Evolutionary conservation across 2,329 filamentous ascomycete genomes (phyloP).

Genomic region (Aspergillus unguis): DNA sequence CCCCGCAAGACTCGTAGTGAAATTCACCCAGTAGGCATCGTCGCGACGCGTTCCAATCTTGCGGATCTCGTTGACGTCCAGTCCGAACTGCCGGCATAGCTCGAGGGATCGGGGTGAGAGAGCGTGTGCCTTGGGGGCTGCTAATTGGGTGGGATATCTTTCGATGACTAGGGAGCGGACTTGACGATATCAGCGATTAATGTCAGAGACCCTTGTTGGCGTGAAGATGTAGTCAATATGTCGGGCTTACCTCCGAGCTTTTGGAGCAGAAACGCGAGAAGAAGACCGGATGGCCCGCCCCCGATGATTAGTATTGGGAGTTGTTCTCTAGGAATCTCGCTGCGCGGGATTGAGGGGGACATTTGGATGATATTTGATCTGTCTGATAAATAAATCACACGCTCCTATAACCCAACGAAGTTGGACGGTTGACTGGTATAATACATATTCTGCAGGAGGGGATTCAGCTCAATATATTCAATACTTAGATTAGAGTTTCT

Average conservation of each 20-base stretch:
- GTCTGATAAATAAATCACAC: too few relatives aligned
- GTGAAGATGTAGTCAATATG: slow-evolving; percentile 26
- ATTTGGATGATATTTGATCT: too few relatives aligned
- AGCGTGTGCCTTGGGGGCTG: slow-evolving; percentile 30
- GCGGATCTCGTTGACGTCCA: slow-evolving; percentile 26
- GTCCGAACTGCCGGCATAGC: slow-evolving; percentile 26
- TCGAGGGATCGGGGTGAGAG: slow-evolving; percentile 29
- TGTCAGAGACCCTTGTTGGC: slow-evolving; percentile 13
- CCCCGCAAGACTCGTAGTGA: slow-evolving; percentile 38
- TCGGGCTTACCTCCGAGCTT: too few relatives aligned
- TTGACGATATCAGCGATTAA: not conserved
- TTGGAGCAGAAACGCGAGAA: slow-evolving; percentile 30
- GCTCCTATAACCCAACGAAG: too few relatives aligned
- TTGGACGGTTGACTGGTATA: too few relatives aligned
- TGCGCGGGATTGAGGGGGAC: too few relatives aligned
- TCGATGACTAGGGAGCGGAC: slow-evolving; percentile 30
- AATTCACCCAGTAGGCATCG: slow-evolving; percentile 43
- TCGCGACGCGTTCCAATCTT: slow-evolving; percentile 16
- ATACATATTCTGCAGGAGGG: too few relatives aligned
- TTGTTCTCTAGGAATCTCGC: too few relatives aligned
- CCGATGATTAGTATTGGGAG: slow-evolving; percentile 30
- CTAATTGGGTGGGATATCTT: slow-evolving; percentile 24
- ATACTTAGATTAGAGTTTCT: too few relatives aligned
- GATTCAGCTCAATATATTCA: too few relatives aligned
- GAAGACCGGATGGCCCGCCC: slow-evolving; percentile 37